Base-by-base conservation (phyloP, 2,329 filamentous ascomycete genomes). In the Venturia carpophila region DNA sequence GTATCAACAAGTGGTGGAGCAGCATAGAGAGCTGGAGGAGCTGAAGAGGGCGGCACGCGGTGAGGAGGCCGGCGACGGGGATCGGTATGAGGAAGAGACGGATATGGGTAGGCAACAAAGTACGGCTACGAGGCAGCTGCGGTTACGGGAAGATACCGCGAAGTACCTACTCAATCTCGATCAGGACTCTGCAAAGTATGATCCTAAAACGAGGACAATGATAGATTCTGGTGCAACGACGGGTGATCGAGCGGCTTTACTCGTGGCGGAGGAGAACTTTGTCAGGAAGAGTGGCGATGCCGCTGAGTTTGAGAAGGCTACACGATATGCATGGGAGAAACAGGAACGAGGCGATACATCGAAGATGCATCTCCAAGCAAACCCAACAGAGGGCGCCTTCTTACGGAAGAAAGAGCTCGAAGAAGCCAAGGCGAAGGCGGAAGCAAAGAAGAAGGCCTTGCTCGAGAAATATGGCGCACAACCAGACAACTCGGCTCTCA, bases 161-260 rank as follows among this genome's bases (percentile, higher is more conserved):
- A 97, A 97, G 73, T 99, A 99, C 74, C 82, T 99, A 2, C 80
- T 97, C 10, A 97, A 97, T 73, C 84, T 99, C 37, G 94, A 99
- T 73, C 82, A 96, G 2, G 94, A 99, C 72, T 97, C 92, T 1
- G 94, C 95, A 1, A 95, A 96, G 75, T 99, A 99, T 77, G 93
- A 99, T 72, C 94, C 94, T 0, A 99, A 99, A 75, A 97, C 92
- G 15, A 84, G 94, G 71, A 88, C 90, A 10, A 91, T 99, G 82
- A 89, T 96, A 27, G 91, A 96, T 72, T 87, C 85, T 68, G 91
- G 92, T 60, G 91, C 89, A 7, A 90, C 87, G 41, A 84, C 84
- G 27, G 52, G 52, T 15, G 91, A 95, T 77, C 88, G 87, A 70
- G 89, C 90, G 2, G 89, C 92, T 9, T 86, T 88, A 39, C 77